Percentiles rank a stretch among this genome's conserved stretches.
Conservation (phyloP, 2,329 filamentous ascomycete genomes). For the Calonectria naviculata region DNA sequence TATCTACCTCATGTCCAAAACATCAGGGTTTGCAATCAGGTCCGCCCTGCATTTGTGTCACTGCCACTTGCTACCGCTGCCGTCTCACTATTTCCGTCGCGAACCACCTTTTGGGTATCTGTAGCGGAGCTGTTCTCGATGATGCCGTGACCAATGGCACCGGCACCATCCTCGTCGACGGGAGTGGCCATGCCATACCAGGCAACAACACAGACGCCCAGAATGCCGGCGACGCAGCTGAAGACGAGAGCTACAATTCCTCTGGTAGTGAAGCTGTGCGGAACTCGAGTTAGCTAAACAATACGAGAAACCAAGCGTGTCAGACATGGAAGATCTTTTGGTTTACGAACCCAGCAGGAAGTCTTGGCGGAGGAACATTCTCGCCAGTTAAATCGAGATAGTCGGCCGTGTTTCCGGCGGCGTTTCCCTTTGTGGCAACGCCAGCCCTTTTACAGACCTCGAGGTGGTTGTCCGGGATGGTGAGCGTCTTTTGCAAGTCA, state of each 20-base stretch:
- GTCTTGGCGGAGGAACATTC: slow-evolving; percentile 61
- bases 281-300: not conserved
- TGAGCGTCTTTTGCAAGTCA: slow-evolving; percentile 69
- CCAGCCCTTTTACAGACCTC: slow-evolving; percentile 66
- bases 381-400: slow-evolving; percentile 72
- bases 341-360: slow-evolving; percentile 70
- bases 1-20: not conserved
- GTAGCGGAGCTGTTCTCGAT: slow-evolving; percentile 29
- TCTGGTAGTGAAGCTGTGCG: slow-evolving; percentile 69
- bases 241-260: slow-evolving; percentile 84
- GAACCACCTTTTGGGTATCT: slow-evolving; percentile 4
- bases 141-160: slow-evolving; percentile 29
- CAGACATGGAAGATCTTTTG: not conserved
- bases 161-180: slow-evolving; percentile 25
- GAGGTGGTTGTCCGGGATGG: slow-evolving; percentile 69
- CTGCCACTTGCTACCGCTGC: not conserved
- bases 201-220: slow-evolving; percentile 74
- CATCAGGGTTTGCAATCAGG: not conserved
- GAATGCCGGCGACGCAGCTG: slow-evolving; percentile 74
- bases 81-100: not conserved
- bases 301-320: no score
- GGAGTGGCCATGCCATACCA: slow-evolving; percentile 66
- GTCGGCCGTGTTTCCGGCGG: slow-evolving; percentile 76
- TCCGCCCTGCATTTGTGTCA: slow-evolving; percentile 8
- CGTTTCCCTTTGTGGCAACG: slow-evolving; percentile 73